Base-by-base conservation (phyloP, 177 flowering plant genomes). In the Vitis hybrid region DNA sequence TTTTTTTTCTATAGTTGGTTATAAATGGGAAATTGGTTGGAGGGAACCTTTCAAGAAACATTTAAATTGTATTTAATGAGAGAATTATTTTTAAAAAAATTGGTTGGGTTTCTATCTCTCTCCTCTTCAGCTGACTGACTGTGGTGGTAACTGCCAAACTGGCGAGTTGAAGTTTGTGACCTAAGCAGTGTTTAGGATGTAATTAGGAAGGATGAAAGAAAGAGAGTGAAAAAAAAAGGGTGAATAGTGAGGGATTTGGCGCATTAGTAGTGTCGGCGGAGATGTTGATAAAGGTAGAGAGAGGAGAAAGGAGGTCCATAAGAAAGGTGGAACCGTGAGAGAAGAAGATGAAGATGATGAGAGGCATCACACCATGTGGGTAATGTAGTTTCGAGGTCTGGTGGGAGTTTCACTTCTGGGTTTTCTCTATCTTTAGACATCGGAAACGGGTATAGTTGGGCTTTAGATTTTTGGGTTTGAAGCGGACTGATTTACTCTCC, bases 241-340 rank as follows among this genome's bases (percentile, higher is more conserved):
- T 54, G n/a, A 54, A 54, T 13, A 54, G 14, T 14, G 6, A 6
- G 56, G 16, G 14, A 13, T 54, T 54, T 54, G 56, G n/a, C 56
- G 56, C n/a, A 54, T 54, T 54, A 54, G 16, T 4, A 54, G 56
- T 54, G 56, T 54, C 56, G 56, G 56, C 56, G 56, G 56, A 54
- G 56, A 54, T 54, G 56, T 54, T 54, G 56, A 54, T 54, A 54
- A 54, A 54, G 56, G 14, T 54, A 1, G 56, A 16, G n/a, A 54
- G 46, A 35, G 46, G 46, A 12, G 56, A 4, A 54, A 54, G n/a
- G 56, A 16, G 56, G 6, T 16, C 14, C n/a, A 13, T 16, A 19
- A 57, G 11, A 19, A 6, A 13, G 56, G 16, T 2, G 56, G 56
- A 19, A 6, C 5, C 14, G 16, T 54, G 56, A 9, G 3, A 35